Evolutionary conservation across 306 rosid species (phyloP), one percentile per base, ranked within the genome.

Genomic region (Erythrophleum fordii): DNA sequence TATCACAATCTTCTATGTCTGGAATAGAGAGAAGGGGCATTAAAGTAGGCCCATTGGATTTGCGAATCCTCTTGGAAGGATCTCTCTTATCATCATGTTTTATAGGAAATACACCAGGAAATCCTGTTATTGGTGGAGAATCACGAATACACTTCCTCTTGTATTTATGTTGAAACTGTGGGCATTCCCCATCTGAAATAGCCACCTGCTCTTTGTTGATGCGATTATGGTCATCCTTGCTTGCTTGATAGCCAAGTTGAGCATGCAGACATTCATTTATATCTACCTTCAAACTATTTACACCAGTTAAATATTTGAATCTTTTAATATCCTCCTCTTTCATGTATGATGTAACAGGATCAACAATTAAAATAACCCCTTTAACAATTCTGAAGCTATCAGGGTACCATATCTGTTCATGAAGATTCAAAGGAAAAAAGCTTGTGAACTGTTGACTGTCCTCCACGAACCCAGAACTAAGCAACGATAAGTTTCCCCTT

Each of bases 321-420:
- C 90, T 86, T 60, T 80, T 70, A 5, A 89, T 61, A 76, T 86
- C 90, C 45, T 77, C 84, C 60, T 85, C 85, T 69, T 82, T 81
- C 73, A 86, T 35, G 77, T 67, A 60, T 11, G 76, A 76, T 10
- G 25, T 31, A 53, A 72, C 25, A 69, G 95, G 97, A 69, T 89
- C 89, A 64, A 78, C 76, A 39, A 92, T 80, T 2, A 89, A 59
- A 78, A 86, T 88, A 83, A 89, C 45, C 29, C 94, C 95, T 83
- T 83, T 92, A 42, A 90, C 65, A 78, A 89, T 48, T 75, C 91
- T 90, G 67, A 92, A 92, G 84, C 89, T 89, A 26, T 87, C 83
- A 6, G 91, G 94, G 59, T 77, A 86, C 97, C 94, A 90, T 77
- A 84, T 87, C 86, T 92, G 97, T 59, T 60, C 66, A 80, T 92